Evolutionary conservation across 106 monocot species (phyloP).

Genomic region (Platanthera zijinensis): DNA sequence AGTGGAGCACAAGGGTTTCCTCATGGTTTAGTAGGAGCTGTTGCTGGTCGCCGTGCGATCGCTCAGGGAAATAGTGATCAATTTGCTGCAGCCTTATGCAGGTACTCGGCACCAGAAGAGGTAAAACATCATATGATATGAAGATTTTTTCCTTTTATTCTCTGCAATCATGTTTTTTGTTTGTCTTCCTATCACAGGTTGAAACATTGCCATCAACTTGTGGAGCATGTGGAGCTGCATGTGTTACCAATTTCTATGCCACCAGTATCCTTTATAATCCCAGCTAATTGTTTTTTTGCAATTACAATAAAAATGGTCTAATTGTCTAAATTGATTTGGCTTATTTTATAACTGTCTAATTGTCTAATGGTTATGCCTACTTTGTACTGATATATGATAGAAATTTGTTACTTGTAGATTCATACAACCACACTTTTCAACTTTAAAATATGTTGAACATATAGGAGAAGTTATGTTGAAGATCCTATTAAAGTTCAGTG

Average conservation of each 20-base stretch:
- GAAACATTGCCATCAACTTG: slow-evolving; percentile 89
- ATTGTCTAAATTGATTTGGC: too few species aligned
- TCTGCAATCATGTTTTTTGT: not conserved
- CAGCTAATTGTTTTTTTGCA: not conserved
- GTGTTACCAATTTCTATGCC: slow-evolving; percentile 66
- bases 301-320: not conserved
- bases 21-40: slow-evolving; percentile 80
- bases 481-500: too few species aligned
- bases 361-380: not conserved
- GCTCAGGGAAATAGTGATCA: slow-evolving; percentile 73
- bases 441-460: not conserved
- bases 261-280: slow-evolving; percentile 74
- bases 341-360: too few species aligned
- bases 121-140: slow-evolving; percentile 21
- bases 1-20: slow-evolving; percentile 21
- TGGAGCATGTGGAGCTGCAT: slow-evolving; percentile 71
- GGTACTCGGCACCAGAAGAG: slow-evolving; percentile 98
- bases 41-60: slow-evolving; percentile 76
- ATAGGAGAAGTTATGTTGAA: not conserved
- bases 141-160: slow-evolving; percentile 1
- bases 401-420: not conserved
- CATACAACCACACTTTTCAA: not conserved
- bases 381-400: not conserved
- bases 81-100: slow-evolving; percentile 62
- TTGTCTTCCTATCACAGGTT: slow-evolving; percentile 33